Evolutionary conservation across 768 basidiomycete species (phyloP).

Genomic region (Boletus coccyginus): DNA sequence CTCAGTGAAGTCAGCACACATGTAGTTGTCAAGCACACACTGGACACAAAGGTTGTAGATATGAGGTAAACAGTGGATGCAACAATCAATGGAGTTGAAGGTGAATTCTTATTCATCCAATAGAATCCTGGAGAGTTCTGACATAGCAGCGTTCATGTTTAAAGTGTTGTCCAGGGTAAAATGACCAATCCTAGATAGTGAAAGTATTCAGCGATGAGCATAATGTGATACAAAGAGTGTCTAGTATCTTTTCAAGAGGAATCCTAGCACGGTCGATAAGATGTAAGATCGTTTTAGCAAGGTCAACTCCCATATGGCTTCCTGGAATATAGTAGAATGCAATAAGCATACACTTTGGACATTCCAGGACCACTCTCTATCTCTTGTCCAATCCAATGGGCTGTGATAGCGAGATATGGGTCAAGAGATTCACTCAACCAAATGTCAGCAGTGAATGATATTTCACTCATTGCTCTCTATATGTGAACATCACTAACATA

Average conservation of each 20-base stretch:
- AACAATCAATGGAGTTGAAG: neutral
- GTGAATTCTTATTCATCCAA: neutral
- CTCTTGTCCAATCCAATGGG: neutral
- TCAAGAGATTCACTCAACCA: neutral
- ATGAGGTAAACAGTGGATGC: slow-evolving; percentile 21
- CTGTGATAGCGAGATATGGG: neutral
- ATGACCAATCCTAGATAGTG: slow-evolving; percentile 6
- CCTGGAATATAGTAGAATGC: slow-evolving; percentile 13
- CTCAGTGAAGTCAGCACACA: neutral
- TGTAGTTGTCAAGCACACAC: neutral
- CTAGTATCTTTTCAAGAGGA: neutral
- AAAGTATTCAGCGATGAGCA: no score
- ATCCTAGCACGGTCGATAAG: slow-evolving; percentile 1
- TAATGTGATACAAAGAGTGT: no score
- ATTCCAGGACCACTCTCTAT: neutral
- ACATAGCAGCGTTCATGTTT: slow-evolving; percentile 14
- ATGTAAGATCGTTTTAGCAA: neutral
- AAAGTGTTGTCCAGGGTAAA: slow-evolving; percentile 14
- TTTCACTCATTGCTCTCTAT: no score
- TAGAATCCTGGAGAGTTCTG: neutral
- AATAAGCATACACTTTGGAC: slow-evolving; percentile 8
- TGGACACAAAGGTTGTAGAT: slow-evolving; percentile 17
- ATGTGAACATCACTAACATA: no score
- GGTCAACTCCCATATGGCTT: slow-evolving; percentile 8
- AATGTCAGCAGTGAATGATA: no score